Base-by-base conservation (phyloP, 1,284 basidiomycete genomes). In the Tylopilus orsonianus region DNA sequence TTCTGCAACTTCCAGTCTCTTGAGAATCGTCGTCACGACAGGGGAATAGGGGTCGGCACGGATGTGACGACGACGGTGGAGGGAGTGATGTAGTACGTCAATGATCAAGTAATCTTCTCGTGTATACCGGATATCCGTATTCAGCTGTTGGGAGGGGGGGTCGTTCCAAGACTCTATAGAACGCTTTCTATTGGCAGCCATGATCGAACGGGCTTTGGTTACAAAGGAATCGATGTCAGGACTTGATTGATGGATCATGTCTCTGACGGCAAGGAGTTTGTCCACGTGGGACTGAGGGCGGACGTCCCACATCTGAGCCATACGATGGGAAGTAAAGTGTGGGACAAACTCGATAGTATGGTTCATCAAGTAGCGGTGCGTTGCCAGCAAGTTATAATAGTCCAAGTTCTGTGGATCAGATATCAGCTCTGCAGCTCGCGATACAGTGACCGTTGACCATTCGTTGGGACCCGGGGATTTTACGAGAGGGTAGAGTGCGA, bases 321-420 rank as follows among this genome's bases (percentile, higher is more conserved):
- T 58, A 35, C 81, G 72, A 66, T 90, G 90, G 30, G 73, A 69
- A 26, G 71, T 65, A 19, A 72, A 66, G 44, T 83, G 76, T 0
- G 85, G 81, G 18, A 88, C 63, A 56, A 90, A 98, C 40, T 85
- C 70, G 16, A 78, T 60, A 1, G 82, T 65, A 12, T 79, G 71
- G 8, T 72, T 66, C 81, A 96, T 87, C 53, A 97, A 70, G 52
- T 85, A 77, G 48, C 78, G 77, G 67, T 97, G 93, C 0, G 86
- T 75, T 0, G 87, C 90, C 52, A 90, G 80, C 8, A 78, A 60
- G 32, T 70, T 66, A 43, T 75, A 56, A 39, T 72, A 58, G 14
- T 67, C 62, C 34, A 71, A 62, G 13, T 65, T 58, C 4, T 57
- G 42, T 5, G 70, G 60, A 22, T 50, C 48, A 16, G 44, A 53